phyloP scores from a whole-genome alignment of 1,139 yeast species.

The Taphrina deformans region DNA sequence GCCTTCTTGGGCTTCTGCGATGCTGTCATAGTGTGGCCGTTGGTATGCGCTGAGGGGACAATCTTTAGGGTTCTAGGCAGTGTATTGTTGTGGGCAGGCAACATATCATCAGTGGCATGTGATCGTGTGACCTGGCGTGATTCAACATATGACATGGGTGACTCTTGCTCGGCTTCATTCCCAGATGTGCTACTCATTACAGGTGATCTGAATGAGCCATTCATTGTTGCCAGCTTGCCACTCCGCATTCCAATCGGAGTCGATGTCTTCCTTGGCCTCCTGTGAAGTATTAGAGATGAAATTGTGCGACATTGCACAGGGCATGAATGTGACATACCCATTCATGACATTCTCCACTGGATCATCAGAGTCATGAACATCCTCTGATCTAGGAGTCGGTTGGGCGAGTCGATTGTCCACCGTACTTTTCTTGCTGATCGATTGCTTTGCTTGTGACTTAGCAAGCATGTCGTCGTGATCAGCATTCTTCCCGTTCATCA shows the following conservation, averaged over 20 bases:
- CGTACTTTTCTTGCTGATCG: background rate
- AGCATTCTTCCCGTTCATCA: background rate
- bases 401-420: too few species aligned
- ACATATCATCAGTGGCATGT: conserved; percentile 4
- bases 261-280: conserved; percentile 20
- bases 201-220: background rate
- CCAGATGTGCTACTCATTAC: background rate
- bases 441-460: background rate
- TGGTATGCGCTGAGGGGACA: background rate
- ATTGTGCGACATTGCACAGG: background rate
- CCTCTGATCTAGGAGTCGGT: too few species aligned
- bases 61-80: conserved; percentile 25
- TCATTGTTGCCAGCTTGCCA: background rate
- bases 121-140: background rate
- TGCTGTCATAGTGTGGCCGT: background rate
- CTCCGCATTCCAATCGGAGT: conserved; percentile 17
- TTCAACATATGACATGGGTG: background rate
- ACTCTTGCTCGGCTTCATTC: background rate
- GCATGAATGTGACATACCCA: background rate
- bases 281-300: background rate
- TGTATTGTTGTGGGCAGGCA: background rate
- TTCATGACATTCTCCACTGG: conserved; percentile 22
- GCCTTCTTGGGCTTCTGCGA: background rate
- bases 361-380: background rate
- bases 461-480: background rate